phyloP scores from a whole-genome alignment of 352 stramenopile species.

The Globisporangium irregulare region DNA sequence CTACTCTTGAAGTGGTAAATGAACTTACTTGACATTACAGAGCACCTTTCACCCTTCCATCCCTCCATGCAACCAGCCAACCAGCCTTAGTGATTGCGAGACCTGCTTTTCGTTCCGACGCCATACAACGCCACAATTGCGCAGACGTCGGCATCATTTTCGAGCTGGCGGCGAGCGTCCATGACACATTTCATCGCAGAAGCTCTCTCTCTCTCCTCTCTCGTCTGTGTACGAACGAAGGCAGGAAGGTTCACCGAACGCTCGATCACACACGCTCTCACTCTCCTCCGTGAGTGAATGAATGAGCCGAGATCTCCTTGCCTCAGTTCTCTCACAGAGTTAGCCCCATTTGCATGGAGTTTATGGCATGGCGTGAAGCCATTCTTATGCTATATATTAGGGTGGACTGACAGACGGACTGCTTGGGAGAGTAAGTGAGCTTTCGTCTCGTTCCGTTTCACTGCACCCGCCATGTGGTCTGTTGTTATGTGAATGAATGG shows the following conservation, averaged over 20 bases:
- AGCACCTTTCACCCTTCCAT: neutral
- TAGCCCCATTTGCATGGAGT: no score
- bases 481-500: no score
- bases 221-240: neutral
- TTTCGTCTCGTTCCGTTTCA: no score
- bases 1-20: neutral
- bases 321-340: neutral
- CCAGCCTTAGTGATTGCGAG: slow-evolving; percentile 1
- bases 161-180: neutral
- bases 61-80: slow-evolving; percentile 4
- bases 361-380: no score
- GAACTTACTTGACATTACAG: neutral
- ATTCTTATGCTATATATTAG: no score
- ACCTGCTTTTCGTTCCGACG: slow-evolving; percentile 8
- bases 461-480: no score
- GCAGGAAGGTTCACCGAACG: slow-evolving; percentile 7
- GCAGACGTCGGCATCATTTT: slow-evolving; percentile 2
- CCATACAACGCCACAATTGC: neutral
- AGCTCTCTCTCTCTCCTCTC: neutral
- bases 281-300: neutral
- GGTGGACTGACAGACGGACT: no score
- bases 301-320: neutral
- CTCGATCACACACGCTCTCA: neutral
- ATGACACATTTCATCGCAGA: neutral
- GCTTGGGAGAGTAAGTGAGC: no score